These are phyloP conservation scores for Mortierella hygrophila DNA, from an alignment of 192 early-diverging fungal species.

Conservation along the genomic window DNA sequence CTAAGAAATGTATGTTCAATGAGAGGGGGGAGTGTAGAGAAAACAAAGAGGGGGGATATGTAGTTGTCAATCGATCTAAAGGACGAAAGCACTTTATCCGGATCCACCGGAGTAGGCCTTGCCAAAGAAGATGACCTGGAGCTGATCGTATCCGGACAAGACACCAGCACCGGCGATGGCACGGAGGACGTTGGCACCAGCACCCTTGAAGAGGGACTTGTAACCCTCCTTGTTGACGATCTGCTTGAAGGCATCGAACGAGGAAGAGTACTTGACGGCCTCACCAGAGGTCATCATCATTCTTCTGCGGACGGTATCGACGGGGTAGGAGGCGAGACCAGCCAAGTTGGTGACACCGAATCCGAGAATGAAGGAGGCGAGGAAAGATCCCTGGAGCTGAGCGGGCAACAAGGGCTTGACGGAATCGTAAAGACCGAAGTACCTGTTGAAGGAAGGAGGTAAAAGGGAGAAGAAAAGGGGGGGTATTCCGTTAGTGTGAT, in stretches of 20 bases:
- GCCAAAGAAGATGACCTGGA: slow-evolving; percentile 70
- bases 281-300: slow-evolving; percentile 96
- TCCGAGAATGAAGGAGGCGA: slow-evolving; percentile 72
- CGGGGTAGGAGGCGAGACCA: slow-evolving; percentile 93
- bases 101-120: slow-evolving; percentile 60
- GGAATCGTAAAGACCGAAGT: slow-evolving; percentile 81
- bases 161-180: slow-evolving; percentile 98
- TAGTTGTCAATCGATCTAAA: neutral
- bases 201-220: slow-evolving; percentile 98
- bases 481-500: neutral
- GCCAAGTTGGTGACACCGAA: slow-evolving; percentile 89
- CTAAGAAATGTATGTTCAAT: slow-evolving; percentile 23
- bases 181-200: slow-evolving; percentile 99
- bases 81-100: slow-evolving; percentile 38
- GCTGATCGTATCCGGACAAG: slow-evolving; percentile 84
- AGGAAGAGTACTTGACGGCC: slow-evolving; percentile 89
- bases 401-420: slow-evolving; percentile 59
- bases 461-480: neutral
- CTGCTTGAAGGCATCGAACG: slow-evolving; percentile 89
- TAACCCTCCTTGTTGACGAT: slow-evolving; percentile 92
- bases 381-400: slow-evolving; percentile 48
- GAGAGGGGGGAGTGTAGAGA: neutral
- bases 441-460: slow-evolving; percentile 26
- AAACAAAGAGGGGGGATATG: neutral
- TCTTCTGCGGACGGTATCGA: slow-evolving; percentile 98